phyloP scores from a whole-genome alignment of 306 rosid genomes.

The Carpinus viminea region DNA sequence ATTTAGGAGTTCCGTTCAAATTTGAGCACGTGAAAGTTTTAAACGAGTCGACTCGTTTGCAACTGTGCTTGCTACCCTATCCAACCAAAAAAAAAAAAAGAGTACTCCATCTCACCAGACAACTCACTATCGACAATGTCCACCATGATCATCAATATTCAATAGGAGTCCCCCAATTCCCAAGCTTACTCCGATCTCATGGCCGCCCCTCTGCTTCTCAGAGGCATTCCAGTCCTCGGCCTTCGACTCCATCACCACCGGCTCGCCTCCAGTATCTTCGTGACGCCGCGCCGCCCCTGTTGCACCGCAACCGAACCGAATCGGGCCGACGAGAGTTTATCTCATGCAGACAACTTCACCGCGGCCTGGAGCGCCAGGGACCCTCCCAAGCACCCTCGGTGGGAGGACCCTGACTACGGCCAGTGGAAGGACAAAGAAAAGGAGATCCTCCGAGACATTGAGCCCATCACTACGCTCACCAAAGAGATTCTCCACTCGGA shows the following conservation, averaged over 20 bases:
- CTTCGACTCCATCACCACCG: slow-evolving; percentile 36
- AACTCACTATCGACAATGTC: background rate
- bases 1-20: too few relatives aligned
- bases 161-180: background rate
- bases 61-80: background rate
- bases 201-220: slow-evolving; percentile 55
- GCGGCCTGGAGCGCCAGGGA: slow-evolving; percentile 29
- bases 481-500: slow-evolving; percentile 75
- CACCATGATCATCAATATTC: slow-evolving; percentile 6
- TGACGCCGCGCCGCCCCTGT: slow-evolving; percentile 34
- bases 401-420: slow-evolving; percentile 58
- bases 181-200: slow-evolving; percentile 29
- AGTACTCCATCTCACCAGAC: background rate
- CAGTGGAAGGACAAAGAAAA: slow-evolving; percentile 70
- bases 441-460: slow-evolving; percentile 65
- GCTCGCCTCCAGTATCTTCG: slow-evolving; percentile 24
- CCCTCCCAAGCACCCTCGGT: slow-evolving; percentile 29
- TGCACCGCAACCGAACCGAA: slow-evolving; percentile 47
- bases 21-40: too few relatives aligned
- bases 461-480: slow-evolving; percentile 55
- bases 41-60: too few relatives aligned
- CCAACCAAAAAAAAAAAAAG: background rate
- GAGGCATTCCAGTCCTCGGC: slow-evolving; percentile 47
- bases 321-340: slow-evolving; percentile 33
- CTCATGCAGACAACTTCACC: slow-evolving; percentile 27